phyloP scores from a whole-genome alignment of 768 basidiomycete species.

The Lentinula boryana region DNA sequence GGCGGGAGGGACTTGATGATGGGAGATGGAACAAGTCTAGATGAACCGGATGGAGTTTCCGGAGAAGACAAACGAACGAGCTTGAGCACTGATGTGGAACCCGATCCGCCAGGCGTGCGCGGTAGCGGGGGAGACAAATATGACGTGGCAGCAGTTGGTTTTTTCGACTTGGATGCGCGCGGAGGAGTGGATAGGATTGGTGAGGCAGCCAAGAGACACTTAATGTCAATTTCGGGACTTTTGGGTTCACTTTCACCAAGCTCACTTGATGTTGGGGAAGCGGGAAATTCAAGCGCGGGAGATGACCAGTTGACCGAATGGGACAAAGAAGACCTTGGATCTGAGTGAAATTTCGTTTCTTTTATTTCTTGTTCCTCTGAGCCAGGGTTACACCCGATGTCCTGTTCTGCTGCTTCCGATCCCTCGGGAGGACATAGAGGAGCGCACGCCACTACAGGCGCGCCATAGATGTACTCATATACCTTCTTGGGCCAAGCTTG shows the following conservation, averaged over 20 bases:
- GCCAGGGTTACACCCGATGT: not conserved
- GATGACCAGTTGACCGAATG: constrained; percentile 12
- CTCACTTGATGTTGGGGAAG: not conserved
- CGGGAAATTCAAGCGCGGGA: not conserved
- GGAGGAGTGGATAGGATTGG: not conserved
- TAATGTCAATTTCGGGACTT: not conserved
- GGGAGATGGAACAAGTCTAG: not conserved
- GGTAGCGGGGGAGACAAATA: not conserved
- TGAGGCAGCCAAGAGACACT: not conserved
- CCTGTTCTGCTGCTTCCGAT: not conserved
- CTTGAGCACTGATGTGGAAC: not conserved
- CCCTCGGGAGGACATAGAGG: constrained; percentile 6
- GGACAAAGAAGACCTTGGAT: constrained; percentile 19
- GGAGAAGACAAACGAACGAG: not conserved
- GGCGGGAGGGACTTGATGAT: not conserved
- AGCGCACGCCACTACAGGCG: constrained; percentile 15
- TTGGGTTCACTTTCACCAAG: not conserved
- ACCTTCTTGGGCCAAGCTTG: constrained; percentile 52
- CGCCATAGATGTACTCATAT: constrained; percentile 17
- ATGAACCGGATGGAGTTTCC: not conserved
- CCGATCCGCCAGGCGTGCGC: not conserved
- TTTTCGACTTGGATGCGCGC: not conserved
- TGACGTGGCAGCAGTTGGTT: not conserved
- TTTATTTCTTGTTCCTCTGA: not conserved
- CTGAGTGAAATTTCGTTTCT: constrained; percentile 14